Evolutionary conservation across 139 green algal species (phyloP).

Genomic region (Picochlorum sp.): DNA sequence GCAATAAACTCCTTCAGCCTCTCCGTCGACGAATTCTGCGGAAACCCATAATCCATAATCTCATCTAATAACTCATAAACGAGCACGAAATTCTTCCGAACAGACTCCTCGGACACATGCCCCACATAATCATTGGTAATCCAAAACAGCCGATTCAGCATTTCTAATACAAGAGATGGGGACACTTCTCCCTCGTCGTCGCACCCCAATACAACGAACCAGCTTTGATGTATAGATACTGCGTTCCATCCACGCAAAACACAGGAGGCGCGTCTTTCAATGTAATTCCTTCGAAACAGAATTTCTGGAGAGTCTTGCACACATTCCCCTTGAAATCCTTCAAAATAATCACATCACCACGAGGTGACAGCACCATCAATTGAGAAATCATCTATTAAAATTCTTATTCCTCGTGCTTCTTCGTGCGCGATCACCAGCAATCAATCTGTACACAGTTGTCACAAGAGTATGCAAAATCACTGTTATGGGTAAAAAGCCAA

Average conservation of each 20-base stretch:
- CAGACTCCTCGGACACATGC: conserved; percentile 78
- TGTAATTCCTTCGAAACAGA: conserved; percentile 83
- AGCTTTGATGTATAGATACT: conserved; percentile 84
- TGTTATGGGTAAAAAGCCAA: conserved; percentile 36
- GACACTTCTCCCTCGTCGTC: conserved; percentile 82
- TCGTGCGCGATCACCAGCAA: conserved; percentile 1
- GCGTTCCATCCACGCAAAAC: conserved; percentile 88
- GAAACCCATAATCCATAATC: conserved; percentile 76
- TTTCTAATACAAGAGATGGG: conserved; percentile 83
- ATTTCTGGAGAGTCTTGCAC: conserved; percentile 69
- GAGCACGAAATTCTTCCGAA: conserved; percentile 93
- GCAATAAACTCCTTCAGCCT: conserved; percentile 85
- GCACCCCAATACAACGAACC: conserved; percentile 80
- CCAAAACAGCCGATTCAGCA: conserved; percentile 73
- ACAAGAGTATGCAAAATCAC: conserved; percentile 31
- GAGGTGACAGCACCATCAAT: conserved; percentile 81
- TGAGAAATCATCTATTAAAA: conserved; percentile 69
- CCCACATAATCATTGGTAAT: conserved; percentile 89
- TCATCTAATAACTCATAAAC: conserved; percentile 98
- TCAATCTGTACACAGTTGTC: conserved; percentile 1
- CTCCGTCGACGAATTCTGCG: conserved; percentile 84
- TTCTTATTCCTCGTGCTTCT: neutral
- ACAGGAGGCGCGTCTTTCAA: conserved; percentile 81
- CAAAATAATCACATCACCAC: conserved; percentile 87
- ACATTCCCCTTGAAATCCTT: conserved; percentile 86